Base-by-base conservation (phyloP, 352 stramenopile genomes). In the Phytophthora sp. region DNA sequence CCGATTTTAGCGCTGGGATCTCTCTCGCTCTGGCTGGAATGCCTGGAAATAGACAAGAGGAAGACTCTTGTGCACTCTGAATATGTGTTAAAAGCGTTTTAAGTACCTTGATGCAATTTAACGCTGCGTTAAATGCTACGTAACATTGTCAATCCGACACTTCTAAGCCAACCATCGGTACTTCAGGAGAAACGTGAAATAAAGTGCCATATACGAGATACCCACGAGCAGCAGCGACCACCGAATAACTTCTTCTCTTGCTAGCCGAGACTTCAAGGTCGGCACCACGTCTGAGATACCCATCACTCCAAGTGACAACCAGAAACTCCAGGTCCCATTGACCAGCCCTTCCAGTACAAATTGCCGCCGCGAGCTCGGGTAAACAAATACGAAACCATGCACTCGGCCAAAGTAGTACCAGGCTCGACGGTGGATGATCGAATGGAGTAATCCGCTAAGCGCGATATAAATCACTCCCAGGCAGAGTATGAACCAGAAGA, bases 311-410 rank as follows among this genome's bases (percentile, higher is more conserved):
- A 88, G 56, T 24, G 83, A 91, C 33, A 89, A 56, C 41, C 69
- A 73, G 47, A 91, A 86, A 70, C 83, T 89, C 79, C 79, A 91
- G 7, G 60, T 68, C 38, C 83, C 83, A 63, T 86, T 78, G 15
- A 88, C 29, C 13, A 91, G 42, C 0, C 83, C 83, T 45, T 91
- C 83, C 44, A 91, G 57, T 41, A 86, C 71, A 29, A 91, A 91
- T 62, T 91, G 83, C 18, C 82, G 81, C 5, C 81, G 77, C 1
- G 72, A 81, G 35, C 73, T 87, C 33, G 83, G 83, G 49, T 91
- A 82, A 53, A 89, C 71, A 18, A 91, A 79, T 24, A 84, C 74
- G 24, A 91, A 62, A 7, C 83, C 83, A 46, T 83, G 69, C 44
- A 82, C 49, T 27, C 71, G 75, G 27, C 80, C 75, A 21, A 75